These are phyloP conservation scores for Ustulina deusta DNA, from an alignment of 2,329 filamentous ascomycete genomes.

Conservation along the genomic window DNA sequence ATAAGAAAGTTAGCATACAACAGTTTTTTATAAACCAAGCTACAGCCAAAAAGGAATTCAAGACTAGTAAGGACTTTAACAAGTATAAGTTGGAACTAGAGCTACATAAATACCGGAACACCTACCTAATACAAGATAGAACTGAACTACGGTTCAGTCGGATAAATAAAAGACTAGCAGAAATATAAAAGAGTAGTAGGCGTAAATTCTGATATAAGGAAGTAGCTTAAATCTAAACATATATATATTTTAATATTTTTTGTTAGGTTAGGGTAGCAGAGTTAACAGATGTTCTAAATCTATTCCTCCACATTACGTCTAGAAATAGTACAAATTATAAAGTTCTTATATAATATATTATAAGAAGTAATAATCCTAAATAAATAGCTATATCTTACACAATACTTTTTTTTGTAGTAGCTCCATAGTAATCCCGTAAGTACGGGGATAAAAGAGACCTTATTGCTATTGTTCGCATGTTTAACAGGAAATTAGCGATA, in stretches of 20 bases:
- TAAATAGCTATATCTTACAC: slow-evolving; percentile 12
- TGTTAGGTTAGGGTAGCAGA: slow-evolving; percentile 1
- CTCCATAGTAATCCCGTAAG: slow-evolving; percentile 12
- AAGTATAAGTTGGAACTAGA: not conserved
- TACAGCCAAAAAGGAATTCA: slow-evolving; percentile 15
- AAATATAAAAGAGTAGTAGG: slow-evolving; percentile 20
- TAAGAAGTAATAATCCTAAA: slow-evolving; percentile 18
- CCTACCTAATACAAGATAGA: slow-evolving; percentile 19
- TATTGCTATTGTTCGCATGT: not conserved
- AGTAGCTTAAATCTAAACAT: slow-evolving; percentile 7
- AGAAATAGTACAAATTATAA: slow-evolving; percentile 24
- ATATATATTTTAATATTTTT: slow-evolving; percentile 23
- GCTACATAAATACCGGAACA: not conserved
- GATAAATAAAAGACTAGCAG: slow-evolving; percentile 18
- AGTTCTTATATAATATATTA: not conserved
- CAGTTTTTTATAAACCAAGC: slow-evolving; percentile 9
- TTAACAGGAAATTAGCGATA: not conserved
- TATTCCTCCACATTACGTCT: slow-evolving; percentile 8
- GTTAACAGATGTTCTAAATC: slow-evolving; percentile 19
- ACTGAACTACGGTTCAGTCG: slow-evolving; percentile 17
- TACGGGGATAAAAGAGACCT: not conserved
- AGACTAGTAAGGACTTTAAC: slow-evolving; percentile 12
- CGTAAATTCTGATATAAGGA: slow-evolving; percentile 20
- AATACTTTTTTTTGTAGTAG: slow-evolving; percentile 18
- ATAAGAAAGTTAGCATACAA: slow-evolving; percentile 9